Evolutionary conservation across 257 asterid species (phyloP).

Genomic region (Solanum microdontum): DNA sequence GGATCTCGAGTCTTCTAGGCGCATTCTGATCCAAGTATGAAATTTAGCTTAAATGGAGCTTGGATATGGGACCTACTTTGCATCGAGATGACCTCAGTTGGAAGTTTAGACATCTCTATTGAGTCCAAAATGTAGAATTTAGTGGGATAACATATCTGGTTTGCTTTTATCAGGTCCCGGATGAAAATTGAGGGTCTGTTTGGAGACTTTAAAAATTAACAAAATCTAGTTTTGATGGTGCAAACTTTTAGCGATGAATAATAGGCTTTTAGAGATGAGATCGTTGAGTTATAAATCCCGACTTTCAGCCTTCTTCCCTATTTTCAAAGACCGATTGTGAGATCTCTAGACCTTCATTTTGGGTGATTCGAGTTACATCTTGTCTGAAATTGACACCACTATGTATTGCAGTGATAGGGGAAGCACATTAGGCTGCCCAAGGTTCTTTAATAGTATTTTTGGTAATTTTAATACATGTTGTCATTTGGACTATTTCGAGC

Average conservation of each 20-base stretch:
- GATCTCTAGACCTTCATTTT: not conserved
- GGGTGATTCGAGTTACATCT: not conserved
- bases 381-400: too few species aligned
- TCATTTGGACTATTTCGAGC: too few species aligned
- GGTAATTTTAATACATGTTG: too few species aligned
- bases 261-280: not conserved
- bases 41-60: not conserved
- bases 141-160: not conserved
- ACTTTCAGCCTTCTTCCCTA: not conserved
- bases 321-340: not conserved
- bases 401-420: too few species aligned
- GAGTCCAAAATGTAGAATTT: not conserved
- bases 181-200: not conserved
- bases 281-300: not conserved
- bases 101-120: not conserved
- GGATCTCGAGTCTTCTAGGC: not conserved
- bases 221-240: too few species aligned
- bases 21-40: too few species aligned
- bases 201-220: not conserved
- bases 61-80: not conserved
- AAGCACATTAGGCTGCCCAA: too few species aligned
- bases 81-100: not conserved
- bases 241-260: not conserved
- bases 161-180: fast-evolving
- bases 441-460: too few species aligned